Base-by-base conservation (phyloP, 2,329 filamentous ascomycete genomes). In the Fusarium pseudoanthophilum region DNA sequence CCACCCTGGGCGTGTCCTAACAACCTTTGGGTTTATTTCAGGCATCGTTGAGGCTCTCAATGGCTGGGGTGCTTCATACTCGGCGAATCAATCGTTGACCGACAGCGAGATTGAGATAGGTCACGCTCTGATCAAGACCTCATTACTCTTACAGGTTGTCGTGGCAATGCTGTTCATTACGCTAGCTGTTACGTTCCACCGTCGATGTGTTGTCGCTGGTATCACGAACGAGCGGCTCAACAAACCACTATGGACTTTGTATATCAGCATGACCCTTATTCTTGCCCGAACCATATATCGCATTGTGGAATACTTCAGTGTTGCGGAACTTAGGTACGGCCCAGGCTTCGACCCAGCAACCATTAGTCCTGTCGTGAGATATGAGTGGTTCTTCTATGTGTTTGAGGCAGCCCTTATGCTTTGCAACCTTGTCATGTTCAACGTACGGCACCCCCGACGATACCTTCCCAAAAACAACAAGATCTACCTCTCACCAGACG, bases 361-460 rank as follows among this genome's bases (percentile, higher is more conserved):
- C 3, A 69, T 87, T 4, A 85, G 82, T 16, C 84, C 86, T 0
- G 79, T 88, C 28, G 67, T 90, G n/a, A 83, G 87, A 28, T 87
- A 89, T 71, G 88, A 91, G 78, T 88, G 85, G 84, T 90, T 85
- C 78, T 90, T 90, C 69, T 89, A 87, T 74, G 82, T 90, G 26
- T 90, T 90, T 65, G 88, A 91, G 79, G 86, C 83, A 4, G 71
- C 77, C 0, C 77, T 89, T 18, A 90, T 90, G 88, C 73, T 89
- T 2, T 45, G 74, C 49, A 90, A 90, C 72, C 81, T 82, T 15
- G 78, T 82, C 37, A 75, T 90, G 72, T 83, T 87, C 78, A 90
- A 89, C 66, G 43, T 83, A 6, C 80, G 85, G 9, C 86, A 90
- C 69, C 88, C 88, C 28, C 82, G 87, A 40, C 81, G 81, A 36